These are phyloP conservation scores for Peribolospora kevripleyi DNA, from an alignment of 768 basidiomycete species.

Conservation along the genomic window DNA sequence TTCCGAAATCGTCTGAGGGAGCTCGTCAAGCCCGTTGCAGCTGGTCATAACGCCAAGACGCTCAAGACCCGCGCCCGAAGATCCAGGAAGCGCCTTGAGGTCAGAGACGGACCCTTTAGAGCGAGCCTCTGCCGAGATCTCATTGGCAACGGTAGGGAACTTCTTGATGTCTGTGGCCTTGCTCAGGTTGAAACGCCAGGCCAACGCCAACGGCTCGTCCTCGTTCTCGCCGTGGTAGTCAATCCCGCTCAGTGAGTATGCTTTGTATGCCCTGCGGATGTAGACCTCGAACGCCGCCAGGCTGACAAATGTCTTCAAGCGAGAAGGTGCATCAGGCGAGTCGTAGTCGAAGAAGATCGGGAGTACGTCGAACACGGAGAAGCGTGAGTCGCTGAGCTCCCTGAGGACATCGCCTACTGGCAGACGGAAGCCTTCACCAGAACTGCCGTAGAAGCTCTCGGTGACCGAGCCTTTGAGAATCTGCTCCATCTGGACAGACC, in stretches of 20 bases:
- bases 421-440: slow-evolving; percentile 34
- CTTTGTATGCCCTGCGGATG: slow-evolving; percentile 80
- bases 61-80: no score
- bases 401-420: slow-evolving; percentile 68
- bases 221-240: slow-evolving; percentile 93
- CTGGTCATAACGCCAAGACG: no score
- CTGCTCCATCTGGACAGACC: slow-evolving; percentile 75
- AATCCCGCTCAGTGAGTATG: slow-evolving; percentile 68
- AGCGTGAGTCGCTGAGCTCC: slow-evolving; percentile 85
- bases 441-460: slow-evolving; percentile 72
- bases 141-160: no score
- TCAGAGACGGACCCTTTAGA: slow-evolving; percentile 57
- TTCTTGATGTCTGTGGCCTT: slow-evolving; percentile 21
- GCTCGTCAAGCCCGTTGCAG: no score
- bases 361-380: slow-evolving; percentile 90
- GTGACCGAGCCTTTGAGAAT: slow-evolving; percentile 72
- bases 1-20: slow-evolving; percentile 2
- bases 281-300: slow-evolving; percentile 91
- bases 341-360: slow-evolving; percentile 79
- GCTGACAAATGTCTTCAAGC: slow-evolving; percentile 46
- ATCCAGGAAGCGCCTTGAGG: slow-evolving; percentile 23
- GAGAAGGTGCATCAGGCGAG: no score
- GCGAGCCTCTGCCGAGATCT: no score
- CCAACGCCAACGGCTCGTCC: slow-evolving; percentile 38
- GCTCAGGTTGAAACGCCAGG: slow-evolving; percentile 89